Evolutionary conservation across 805 yeast genomes (phyloP).

Genomic region (Schwanniomyces occidentalis): DNA sequence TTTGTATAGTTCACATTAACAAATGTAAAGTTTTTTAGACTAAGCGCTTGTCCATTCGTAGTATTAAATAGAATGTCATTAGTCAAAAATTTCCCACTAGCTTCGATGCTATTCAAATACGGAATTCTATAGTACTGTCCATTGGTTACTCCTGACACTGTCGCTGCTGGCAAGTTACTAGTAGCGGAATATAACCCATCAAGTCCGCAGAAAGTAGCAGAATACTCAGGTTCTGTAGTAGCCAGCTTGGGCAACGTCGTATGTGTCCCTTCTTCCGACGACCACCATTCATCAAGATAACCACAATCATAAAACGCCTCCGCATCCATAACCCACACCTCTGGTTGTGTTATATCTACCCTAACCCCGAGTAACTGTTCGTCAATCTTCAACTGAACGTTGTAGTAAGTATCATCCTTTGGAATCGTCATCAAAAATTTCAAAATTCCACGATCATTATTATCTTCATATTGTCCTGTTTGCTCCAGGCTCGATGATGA

Average conservation of each 20-base stretch:
- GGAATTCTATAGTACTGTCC: slow-evolving; percentile 22
- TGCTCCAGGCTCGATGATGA: too few relatives aligned
- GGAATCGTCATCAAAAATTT: slow-evolving; percentile 15
- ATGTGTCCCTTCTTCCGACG: slow-evolving; percentile 10
- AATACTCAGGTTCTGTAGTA: slow-evolving; percentile 21
- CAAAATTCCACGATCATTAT: too few relatives aligned
- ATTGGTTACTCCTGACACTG: slow-evolving; percentile 11
- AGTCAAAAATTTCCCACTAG: slow-evolving; percentile 26
- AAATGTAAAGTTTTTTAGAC: slow-evolving; percentile 25
- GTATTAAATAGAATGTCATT: slow-evolving; percentile 22
- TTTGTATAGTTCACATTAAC: slow-evolving; percentile 23
- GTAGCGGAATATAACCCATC: slow-evolving; percentile 23
- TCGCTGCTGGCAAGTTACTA: slow-evolving; percentile 12
- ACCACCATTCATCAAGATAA: slow-evolving; percentile 19
- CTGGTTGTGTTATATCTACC: slow-evolving; percentile 37
- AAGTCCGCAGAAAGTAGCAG: slow-evolving; percentile 26
- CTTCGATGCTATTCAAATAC: slow-evolving; percentile 26
- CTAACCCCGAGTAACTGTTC: slow-evolving; percentile 19
- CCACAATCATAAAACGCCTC: slow-evolving; percentile 24
- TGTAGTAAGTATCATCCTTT: slow-evolving; percentile 16
- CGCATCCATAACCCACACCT: slow-evolving; percentile 38
- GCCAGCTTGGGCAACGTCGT: slow-evolving; percentile 12
- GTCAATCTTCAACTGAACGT: slow-evolving; percentile 13
- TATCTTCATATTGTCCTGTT: too few relatives aligned
- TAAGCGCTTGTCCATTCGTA: slow-evolving; percentile 11